phyloP scores from a whole-genome alignment of 2,329 filamentous ascomycete species.

The Sclerotinia nivalis region DNA sequence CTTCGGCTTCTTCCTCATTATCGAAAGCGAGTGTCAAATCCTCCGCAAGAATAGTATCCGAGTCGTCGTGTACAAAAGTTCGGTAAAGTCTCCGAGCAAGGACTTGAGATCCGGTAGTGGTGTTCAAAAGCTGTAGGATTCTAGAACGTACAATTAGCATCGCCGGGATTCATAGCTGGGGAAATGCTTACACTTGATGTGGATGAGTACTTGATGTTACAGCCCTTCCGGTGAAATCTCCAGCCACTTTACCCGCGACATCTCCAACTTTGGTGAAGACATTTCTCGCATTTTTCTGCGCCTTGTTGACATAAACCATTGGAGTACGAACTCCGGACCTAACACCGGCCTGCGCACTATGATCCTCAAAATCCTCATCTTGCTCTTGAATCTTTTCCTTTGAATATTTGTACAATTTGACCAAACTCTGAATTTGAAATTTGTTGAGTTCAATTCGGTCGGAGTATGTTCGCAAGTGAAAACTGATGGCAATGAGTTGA shows the following conservation, averaged over 20 bases:
- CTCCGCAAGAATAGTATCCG: slow-evolving; percentile 74
- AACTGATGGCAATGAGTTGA: slow-evolving; percentile 90
- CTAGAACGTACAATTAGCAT: slow-evolving; percentile 32
- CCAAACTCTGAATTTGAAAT: slow-evolving; percentile 72
- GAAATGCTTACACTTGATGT: slow-evolving; percentile 63
- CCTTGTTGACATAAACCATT: slow-evolving; percentile 65
- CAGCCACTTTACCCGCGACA: slow-evolving; percentile 80
- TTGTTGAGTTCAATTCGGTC: slow-evolving; percentile 92
- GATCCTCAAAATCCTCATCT: slow-evolving; percentile 73
- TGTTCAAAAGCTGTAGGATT: slow-evolving; percentile 73
- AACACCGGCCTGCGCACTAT: slow-evolving; percentile 27
- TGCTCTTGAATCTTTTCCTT: slow-evolving; percentile 66
- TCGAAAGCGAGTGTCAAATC: slow-evolving; percentile 79
- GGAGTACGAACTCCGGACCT: slow-evolving; percentile 64
- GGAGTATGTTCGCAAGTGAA: slow-evolving; percentile 87
- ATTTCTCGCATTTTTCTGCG: slow-evolving; percentile 71
- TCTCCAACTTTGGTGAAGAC: slow-evolving; percentile 80
- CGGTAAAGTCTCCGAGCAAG: slow-evolving; percentile 86
- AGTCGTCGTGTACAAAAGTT: slow-evolving; percentile 73
- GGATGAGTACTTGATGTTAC: slow-evolving; percentile 72
- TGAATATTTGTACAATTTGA: slow-evolving; percentile 64
- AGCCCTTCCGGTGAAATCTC: slow-evolving; percentile 82
- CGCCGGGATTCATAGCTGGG: neutral
- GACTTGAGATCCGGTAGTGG: slow-evolving; percentile 73
- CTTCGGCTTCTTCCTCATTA: slow-evolving; percentile 81